Percentiles rank a stretch among this genome's conserved stretches.
phyloP scores from a whole-genome alignment of 2,329 filamentous ascomycete genomes.

The Xylariales sp. region DNA sequence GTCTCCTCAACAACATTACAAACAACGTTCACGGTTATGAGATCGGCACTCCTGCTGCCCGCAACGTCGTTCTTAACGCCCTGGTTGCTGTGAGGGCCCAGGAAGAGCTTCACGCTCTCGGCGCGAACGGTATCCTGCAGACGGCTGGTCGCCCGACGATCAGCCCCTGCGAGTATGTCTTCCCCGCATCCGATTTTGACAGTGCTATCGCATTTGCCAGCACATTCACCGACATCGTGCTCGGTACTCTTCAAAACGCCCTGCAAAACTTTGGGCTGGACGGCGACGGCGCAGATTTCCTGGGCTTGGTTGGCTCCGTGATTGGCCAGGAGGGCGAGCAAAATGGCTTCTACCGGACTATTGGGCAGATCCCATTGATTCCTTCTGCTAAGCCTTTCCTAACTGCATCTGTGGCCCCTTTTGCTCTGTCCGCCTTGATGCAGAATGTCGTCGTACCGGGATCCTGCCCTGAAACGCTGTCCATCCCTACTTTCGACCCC shows the following conservation, averaged over 20 bases:
- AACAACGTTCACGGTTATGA: conserved; percentile 1
- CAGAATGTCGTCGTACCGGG: conserved; percentile 4
- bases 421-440: not conserved
- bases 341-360: conserved; percentile 5
- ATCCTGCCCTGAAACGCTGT: not conserved
- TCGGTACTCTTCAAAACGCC: conserved; percentile 3
- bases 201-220: conserved; percentile 1
- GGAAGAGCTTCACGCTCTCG: conserved; percentile 3
- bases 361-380: not conserved
- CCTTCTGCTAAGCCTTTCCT: conserved; percentile 4
- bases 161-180: conserved; percentile 3
- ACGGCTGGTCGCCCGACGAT: not conserved
- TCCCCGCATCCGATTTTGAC: conserved; percentile 3
- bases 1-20: conserved; percentile 2
- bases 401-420: not conserved
- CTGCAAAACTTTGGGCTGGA: not conserved
- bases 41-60: conserved; percentile 1
- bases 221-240: conserved; percentile 3
- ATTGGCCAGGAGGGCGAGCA: conserved; percentile 5
- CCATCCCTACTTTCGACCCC: not conserved
- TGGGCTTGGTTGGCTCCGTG: conserved; percentile 2
- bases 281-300: conserved; percentile 3
- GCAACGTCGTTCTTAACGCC: not conserved
- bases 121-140: conserved; percentile 3
- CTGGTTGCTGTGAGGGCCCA: not conserved